Base-by-base conservation (phyloP, 163 green algal genomes). In the Scenedesmus sp. region DNA sequence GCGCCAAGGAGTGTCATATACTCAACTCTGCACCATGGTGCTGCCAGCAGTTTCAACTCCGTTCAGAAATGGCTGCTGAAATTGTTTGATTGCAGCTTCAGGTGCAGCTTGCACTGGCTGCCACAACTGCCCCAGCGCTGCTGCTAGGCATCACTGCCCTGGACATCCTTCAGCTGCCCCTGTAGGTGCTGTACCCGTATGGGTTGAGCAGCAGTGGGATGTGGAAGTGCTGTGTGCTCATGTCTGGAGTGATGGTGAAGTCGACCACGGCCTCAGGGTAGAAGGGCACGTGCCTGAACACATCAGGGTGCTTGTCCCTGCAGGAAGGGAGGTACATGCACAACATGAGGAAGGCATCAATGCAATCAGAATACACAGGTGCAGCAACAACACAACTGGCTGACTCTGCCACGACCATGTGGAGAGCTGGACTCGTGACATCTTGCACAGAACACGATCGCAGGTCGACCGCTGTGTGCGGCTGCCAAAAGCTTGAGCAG, bases 121-220 rank as follows among this genome's bases (percentile, higher is more conserved):
- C 53, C 53, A 72, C 3, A 6, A 33, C 33, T 43, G 35, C 33
- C 30, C 33, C 70, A 26, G 24, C 46, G 70, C 70, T 80, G 70
- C 70, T 40, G 35, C 51, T 24, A 22, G 1, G 20, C 51, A 61
- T 22, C 53, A n/a, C n/a, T n/a, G n/a, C n/a, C n/a, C n/a, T n/a
- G n/a, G n/a, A n/a, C n/a, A n/a, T 42, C 6, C 37, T 12, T 97
- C 89, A 98, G 91, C 95, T 97, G 76, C 98, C 98, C 3, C 97
- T 90, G 93, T 99, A 99, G 2, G 98, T 99, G 68, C 91, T 97
- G 94, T 98, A 99, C 30, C 97, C 96, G 91, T 97, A 99, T 6
- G 98, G 98, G 85, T 95, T 97, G 90, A 98, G 97, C 61, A 98
- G 98, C 83, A 99, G 92, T 40, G 98, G 98, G 33, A 99, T 96